Conservation (phyloP, 768 basidiomycete genomes). For the Mycena olivaceomarginata region DNA sequence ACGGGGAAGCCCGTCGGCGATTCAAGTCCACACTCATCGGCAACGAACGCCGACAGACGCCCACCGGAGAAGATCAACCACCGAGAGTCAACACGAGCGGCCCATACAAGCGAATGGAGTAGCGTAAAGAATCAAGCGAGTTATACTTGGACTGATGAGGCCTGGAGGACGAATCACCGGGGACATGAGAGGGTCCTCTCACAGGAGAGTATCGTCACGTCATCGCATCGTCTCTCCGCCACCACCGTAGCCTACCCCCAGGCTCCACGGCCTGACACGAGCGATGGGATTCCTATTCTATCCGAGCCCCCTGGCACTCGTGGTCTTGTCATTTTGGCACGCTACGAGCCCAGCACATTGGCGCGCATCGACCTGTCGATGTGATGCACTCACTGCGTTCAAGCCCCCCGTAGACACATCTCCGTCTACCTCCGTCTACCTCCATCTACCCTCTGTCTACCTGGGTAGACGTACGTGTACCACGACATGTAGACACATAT, state of each 20-base stretch:
- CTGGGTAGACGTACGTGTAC: too few relatives aligned
- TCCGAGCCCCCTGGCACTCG: neutral
- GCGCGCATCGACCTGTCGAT: conserved; percentile 4
- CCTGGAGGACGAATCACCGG: too few relatives aligned
- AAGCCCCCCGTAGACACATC: too few relatives aligned
- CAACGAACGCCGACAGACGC: neutral
- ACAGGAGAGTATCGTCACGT: too few relatives aligned
- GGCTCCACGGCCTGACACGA: too few relatives aligned
- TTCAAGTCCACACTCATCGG: neutral
- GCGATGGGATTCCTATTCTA: neutral
- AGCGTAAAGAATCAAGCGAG: neutral
- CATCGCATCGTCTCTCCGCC: too few relatives aligned
- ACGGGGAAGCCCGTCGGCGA: conserved; percentile 1
- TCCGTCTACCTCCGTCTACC: too few relatives aligned
- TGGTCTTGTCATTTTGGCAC: neutral
- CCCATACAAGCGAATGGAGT: neutral
- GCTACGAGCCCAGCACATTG: neutral
- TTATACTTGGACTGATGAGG: too few relatives aligned
- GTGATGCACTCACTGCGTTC: conserved; percentile 9
- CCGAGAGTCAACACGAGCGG: neutral
- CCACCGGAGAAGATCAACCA: conserved; percentile 1
- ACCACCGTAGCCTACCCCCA: too few relatives aligned
- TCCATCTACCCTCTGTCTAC: too few relatives aligned
- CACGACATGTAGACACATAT: too few relatives aligned
- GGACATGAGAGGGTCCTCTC: too few relatives aligned